Evolutionary conservation across 352 stramenopile genomes (phyloP).

Genomic region (Globisporangium barbulae): DNA sequence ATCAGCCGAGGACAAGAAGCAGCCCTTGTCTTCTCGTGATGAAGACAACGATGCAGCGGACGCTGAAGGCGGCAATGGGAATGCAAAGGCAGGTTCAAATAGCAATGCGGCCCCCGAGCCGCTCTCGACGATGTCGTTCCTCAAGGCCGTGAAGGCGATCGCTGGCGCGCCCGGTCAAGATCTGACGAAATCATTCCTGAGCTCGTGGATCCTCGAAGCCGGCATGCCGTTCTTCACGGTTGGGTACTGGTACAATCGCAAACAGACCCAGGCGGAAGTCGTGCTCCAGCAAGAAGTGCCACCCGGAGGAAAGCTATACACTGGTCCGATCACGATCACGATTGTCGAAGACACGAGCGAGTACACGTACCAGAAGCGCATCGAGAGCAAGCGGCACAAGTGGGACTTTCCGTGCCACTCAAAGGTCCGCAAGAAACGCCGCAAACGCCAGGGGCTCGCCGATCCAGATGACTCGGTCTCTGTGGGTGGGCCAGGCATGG

Average conservation of each 20-base stretch:
- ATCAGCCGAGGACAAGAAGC: slow-evolving; percentile 29
- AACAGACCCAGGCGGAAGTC: slow-evolving; percentile 83
- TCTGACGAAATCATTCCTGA: slow-evolving; percentile 77
- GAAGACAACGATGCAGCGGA: slow-evolving; percentile 31
- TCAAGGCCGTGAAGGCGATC: slow-evolving; percentile 81
- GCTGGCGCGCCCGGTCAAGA: slow-evolving; percentile 73
- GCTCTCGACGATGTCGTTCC: slow-evolving; percentile 73
- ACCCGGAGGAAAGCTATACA: slow-evolving; percentile 77
- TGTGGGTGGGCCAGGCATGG: slow-evolving; percentile 73
- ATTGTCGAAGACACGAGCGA: slow-evolving; percentile 86
- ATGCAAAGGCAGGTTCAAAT: slow-evolving; percentile 15
- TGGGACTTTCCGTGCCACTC: slow-evolving; percentile 85
- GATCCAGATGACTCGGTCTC: slow-evolving; percentile 79
- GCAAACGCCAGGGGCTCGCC: slow-evolving; percentile 75
- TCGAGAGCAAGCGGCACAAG: slow-evolving; percentile 83
- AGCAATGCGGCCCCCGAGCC: slow-evolving; percentile 32
- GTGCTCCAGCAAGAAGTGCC: slow-evolving; percentile 82
- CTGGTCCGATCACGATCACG: slow-evolving; percentile 75
- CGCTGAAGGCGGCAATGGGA: slow-evolving; percentile 16
- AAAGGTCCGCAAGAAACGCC: slow-evolving; percentile 85
- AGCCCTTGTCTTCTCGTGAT: slow-evolving; percentile 26
- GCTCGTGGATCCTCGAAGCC: slow-evolving; percentile 74
- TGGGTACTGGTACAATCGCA: slow-evolving; percentile 88
- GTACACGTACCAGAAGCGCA: slow-evolving; percentile 77
- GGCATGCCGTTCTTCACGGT: slow-evolving; percentile 87